Conservation (phyloP, 305 asterid genomes). For the Fraxinus floribunda region DNA sequence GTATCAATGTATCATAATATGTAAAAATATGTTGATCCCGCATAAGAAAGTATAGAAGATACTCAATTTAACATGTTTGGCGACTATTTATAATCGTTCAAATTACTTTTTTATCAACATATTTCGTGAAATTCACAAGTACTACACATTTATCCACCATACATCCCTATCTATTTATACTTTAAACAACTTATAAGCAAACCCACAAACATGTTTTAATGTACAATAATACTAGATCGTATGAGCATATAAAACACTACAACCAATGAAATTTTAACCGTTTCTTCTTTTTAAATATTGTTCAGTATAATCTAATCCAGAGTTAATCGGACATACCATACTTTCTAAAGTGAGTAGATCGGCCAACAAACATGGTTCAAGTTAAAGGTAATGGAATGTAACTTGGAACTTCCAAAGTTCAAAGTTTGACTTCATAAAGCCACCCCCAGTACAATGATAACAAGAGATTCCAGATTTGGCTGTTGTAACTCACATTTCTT, state of each 20-base stretch:
- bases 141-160: neutral
- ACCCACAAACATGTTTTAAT: neutral
- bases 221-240: neutral
- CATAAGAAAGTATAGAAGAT: neutral
- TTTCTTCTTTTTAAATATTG: neutral
- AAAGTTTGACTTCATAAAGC: neutral
- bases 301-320: neutral
- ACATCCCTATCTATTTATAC: neutral
- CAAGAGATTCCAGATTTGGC: neutral
- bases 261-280: neutral
- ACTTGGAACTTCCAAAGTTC: neutral
- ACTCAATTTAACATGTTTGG: neutral
- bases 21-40: neutral
- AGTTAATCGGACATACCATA: neutral
- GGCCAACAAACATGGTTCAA: constrained; percentile 34
- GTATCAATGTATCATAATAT: neutral
- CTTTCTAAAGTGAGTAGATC: constrained; percentile 6
- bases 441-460: neutral
- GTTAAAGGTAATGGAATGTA: neutral
- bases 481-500: neutral
- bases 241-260: neutral
- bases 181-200: neutral
- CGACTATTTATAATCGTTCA: neutral
- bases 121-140: neutral
- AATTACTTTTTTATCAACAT: neutral